phyloP scores from a whole-genome alignment of 225 moss, liverwort and hornwort species.

The Marchantia polymorpha region DNA sequence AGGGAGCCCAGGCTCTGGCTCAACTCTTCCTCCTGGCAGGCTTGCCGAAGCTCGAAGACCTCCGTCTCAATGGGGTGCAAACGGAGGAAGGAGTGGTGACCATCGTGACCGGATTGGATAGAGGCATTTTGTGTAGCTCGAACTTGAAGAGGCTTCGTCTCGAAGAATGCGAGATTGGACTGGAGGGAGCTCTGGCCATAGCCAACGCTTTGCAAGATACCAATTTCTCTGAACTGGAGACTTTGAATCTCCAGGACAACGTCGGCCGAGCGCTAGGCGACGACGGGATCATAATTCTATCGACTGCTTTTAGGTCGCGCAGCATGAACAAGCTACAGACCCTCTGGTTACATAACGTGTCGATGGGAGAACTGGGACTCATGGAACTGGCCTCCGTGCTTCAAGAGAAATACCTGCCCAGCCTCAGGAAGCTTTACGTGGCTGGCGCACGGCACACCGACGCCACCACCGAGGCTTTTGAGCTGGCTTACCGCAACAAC shows the following conservation, averaged over 20 bases:
- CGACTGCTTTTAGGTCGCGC: conserved; percentile 1
- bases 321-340: conserved; percentile 1
- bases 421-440: background rate
- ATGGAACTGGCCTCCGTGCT: conserved; percentile 14
- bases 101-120: conserved; percentile 2
- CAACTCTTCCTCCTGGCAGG: conserved; percentile 12
- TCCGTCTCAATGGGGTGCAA: background rate
- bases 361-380: conserved; percentile 16
- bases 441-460: background rate
- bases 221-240: conserved; percentile 9
- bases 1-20: conserved; percentile 5
- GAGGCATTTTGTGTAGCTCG: background rate
- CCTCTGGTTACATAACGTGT: conserved; percentile 4
- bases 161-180: conserved; percentile 10
- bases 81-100: conserved; percentile 18
- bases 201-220: conserved; percentile 12
- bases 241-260: conserved; percentile 14
- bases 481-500: conserved; percentile 6
- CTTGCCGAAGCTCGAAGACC: conserved; percentile 15
- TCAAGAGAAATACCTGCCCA: background rate
- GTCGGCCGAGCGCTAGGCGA: conserved; percentile 2
- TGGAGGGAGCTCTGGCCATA: conserved; percentile 13
- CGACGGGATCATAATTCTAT: background rate
- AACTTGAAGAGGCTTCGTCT: conserved; percentile 16
- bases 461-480: background rate